Percentiles rank a stretch among this genome's conserved stretches.
These are phyloP conservation scores for Fusarium annulatum DNA, from an alignment of 2,329 filamentous ascomycete species.

Conservation along the genomic window DNA sequence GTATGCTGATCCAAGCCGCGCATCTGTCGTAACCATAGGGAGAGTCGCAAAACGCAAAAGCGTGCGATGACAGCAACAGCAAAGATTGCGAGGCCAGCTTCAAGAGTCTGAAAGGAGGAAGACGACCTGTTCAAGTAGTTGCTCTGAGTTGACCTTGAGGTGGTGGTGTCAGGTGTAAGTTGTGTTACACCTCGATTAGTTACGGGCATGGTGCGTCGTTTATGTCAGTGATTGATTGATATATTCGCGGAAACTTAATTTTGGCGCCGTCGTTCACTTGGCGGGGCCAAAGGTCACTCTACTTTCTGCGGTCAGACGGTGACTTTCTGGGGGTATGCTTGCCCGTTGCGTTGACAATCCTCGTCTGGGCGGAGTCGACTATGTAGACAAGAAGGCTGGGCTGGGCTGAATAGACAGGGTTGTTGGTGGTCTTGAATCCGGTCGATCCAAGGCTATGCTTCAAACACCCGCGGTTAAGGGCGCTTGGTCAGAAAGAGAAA, in stretches of 20 bases:
- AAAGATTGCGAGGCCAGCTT: conserved; percentile 49
- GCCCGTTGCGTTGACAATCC: conserved; percentile 43
- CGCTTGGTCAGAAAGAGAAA: conserved; percentile 15
- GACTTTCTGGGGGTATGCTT: conserved; percentile 46
- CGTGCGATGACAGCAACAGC: conserved; percentile 51
- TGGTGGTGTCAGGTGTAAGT: conserved; percentile 47
- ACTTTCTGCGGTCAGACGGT: conserved; percentile 51
- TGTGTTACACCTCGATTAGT: conserved; percentile 48
- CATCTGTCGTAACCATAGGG: conserved; percentile 45
- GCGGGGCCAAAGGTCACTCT: conserved; percentile 49
- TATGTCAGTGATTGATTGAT: conserved; percentile 43
- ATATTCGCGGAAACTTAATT: conserved; percentile 44
- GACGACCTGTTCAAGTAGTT: conserved; percentile 48
- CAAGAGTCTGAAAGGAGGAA: conserved; percentile 46
- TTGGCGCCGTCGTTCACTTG: conserved; percentile 47
- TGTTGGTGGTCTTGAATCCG: conserved; percentile 36
- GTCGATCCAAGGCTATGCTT: conserved; percentile 14
- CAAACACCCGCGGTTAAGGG: conserved; percentile 26
- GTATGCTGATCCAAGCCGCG: conserved; percentile 40
- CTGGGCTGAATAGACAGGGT: conserved; percentile 44
- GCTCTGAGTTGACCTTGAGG: conserved; percentile 37
- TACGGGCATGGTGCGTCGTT: conserved; percentile 45
- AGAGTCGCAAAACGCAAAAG: conserved; percentile 43
- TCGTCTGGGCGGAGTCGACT: conserved; percentile 45
- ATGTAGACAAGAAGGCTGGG: conserved; percentile 39